phyloP scores from a whole-genome alignment of 306 rosid species.

The Dalbergia cochinchinensis region DNA sequence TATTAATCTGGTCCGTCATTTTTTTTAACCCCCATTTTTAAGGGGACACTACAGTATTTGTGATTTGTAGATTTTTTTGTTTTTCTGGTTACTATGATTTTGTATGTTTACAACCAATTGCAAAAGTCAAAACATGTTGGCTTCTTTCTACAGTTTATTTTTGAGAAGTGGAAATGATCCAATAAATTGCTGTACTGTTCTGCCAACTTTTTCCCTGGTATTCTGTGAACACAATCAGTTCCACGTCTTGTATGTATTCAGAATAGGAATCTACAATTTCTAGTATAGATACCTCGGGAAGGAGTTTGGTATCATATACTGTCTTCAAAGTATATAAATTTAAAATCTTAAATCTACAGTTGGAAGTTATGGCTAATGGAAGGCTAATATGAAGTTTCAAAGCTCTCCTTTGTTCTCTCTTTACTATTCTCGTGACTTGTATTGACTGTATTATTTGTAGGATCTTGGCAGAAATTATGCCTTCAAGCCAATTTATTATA shows the following conservation, averaged over 20 bases:
- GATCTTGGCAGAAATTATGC: constrained; percentile 18
- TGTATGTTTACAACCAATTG: constrained; percentile 14
- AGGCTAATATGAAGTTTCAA: constrained; percentile 11
- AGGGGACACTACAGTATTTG: background rate
- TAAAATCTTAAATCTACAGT: constrained; percentile 2
- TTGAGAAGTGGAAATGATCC: background rate
- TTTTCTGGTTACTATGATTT: background rate
- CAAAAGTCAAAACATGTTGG: constrained; percentile 2
- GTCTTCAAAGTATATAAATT: constrained; percentile 14
- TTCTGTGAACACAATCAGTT: constrained; percentile 5
- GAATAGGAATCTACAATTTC: constrained; percentile 16
- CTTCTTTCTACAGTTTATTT: constrained; percentile 14
- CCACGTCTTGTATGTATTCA: constrained; percentile 17
- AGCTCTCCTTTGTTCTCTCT: constrained; percentile 20
- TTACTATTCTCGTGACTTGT: background rate
- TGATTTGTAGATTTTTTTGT: background rate
- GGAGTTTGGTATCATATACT: constrained; percentile 16
- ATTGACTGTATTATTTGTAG: background rate
- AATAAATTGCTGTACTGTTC: constrained; percentile 1
- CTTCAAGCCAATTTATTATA: background rate
- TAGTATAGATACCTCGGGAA: background rate
- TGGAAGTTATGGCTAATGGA: background rate
- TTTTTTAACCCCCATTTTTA: background rate
- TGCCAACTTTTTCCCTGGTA: constrained; percentile 8
- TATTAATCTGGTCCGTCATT: background rate